Percentiles rank a stretch among this genome's conserved stretches.
phyloP scores from a whole-genome alignment of 2,329 filamentous ascomycete species.

The Diaporthe ampelina region DNA sequence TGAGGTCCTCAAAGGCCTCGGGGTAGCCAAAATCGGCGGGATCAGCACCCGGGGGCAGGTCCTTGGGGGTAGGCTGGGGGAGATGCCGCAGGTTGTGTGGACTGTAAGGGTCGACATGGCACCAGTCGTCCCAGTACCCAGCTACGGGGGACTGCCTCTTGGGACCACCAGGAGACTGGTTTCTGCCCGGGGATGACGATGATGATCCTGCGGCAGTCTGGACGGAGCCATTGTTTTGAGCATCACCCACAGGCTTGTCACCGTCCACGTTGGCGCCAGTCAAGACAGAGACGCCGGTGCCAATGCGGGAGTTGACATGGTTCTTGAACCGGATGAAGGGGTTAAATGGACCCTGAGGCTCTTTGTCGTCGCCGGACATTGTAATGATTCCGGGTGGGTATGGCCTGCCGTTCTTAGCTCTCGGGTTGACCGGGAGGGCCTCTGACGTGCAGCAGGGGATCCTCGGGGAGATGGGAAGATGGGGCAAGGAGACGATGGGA shows the following conservation, averaged over 20 bases:
- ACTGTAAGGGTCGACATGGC: conserved; percentile 58
- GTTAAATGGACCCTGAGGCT: conserved; percentile 47
- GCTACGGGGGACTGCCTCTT: conserved; percentile 13
- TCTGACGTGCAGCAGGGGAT: conserved; percentile 6
- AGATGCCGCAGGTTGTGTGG: conserved; percentile 60
- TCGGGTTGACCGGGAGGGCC: conserved; percentile 19
- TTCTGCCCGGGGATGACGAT: not conserved
- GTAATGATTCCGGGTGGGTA: conserved; percentile 5
- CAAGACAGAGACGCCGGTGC: conserved; percentile 49
- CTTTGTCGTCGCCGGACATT: conserved; percentile 44
- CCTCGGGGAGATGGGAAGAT: conserved; percentile 10
- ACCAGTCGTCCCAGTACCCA: conserved; percentile 53
- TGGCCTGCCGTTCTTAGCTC: not conserved
- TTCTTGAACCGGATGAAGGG: conserved; percentile 59
- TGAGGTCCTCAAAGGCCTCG: conserved; percentile 71
- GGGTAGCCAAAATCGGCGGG: conserved; percentile 63
- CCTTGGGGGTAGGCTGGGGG: conserved; percentile 62
- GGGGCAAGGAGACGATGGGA: conserved; percentile 12
- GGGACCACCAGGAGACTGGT: not conserved
- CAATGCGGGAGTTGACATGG: conserved; percentile 55
- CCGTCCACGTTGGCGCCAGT: conserved; percentile 43
- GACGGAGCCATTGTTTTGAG: no score
- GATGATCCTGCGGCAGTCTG: not conserved
- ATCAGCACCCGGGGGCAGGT: conserved; percentile 55
- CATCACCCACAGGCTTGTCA: not conserved